Conservation (phyloP, 257 asterid genomes). For the Solanum bulbocastanum region DNA sequence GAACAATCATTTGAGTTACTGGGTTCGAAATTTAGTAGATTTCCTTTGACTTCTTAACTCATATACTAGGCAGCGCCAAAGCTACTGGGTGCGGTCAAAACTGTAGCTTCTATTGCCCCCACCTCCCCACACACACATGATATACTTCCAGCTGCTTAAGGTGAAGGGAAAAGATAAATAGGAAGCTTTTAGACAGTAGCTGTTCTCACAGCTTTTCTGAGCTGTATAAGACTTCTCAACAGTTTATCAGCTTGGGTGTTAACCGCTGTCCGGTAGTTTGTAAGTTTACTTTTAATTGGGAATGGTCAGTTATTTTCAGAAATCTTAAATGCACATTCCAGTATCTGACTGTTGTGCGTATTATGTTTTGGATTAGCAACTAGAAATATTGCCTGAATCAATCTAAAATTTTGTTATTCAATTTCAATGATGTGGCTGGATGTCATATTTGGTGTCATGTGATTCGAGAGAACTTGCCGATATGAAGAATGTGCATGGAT, state of each 20-base stretch:
- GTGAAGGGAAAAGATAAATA: neutral
- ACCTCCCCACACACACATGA: neutral
- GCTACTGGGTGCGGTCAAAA: neutral
- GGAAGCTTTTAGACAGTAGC: neutral
- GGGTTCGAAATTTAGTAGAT: neutral
- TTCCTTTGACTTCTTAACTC: neutral
- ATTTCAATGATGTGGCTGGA: neutral
- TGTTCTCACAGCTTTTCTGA: neutral
- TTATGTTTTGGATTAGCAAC: neutral
- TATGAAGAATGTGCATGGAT: neutral
- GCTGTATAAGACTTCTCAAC: neutral
- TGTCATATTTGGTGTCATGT: neutral
- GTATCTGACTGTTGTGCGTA: neutral
- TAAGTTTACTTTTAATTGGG: neutral
- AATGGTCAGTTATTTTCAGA: neutral
- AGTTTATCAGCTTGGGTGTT: neutral
- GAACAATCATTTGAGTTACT: neutral
- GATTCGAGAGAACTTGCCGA: neutral
- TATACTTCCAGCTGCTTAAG: neutral
- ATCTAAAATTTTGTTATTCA: neutral
- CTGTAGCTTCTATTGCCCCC: neutral
- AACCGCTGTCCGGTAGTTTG: neutral
- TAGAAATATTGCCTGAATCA: neutral
- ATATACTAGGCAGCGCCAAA: neutral
- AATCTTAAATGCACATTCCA: neutral